A percentile compares a stretch with the other conserved stretches of the same genome.
phyloP scores from a whole-genome alignment of 768 basidiomycete genomes.

The Boletus fagicola region DNA sequence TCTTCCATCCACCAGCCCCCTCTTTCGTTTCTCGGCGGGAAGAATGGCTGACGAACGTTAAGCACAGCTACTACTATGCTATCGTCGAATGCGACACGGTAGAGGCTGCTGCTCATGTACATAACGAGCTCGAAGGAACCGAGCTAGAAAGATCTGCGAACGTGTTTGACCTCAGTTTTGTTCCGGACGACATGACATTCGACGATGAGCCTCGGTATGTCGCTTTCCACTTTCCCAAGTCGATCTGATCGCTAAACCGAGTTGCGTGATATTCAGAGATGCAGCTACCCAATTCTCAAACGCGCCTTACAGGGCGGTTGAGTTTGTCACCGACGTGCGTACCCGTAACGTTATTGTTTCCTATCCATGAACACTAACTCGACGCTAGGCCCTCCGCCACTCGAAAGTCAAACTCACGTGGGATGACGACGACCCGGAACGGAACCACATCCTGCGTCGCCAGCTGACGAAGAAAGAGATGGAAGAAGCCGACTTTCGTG shows the following conservation, averaged over 20 bases:
- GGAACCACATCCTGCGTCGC: constrained; percentile 76
- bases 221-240: neutral
- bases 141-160: constrained; percentile 97
- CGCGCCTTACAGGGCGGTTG: constrained; percentile 66
- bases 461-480: constrained; percentile 79
- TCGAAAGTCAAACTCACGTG: constrained; percentile 98
- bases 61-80: constrained; percentile 88
- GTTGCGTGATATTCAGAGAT: constrained; percentile 51
- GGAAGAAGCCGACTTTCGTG: constrained; percentile 87
- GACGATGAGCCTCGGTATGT: constrained; percentile 71
- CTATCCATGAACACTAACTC: neutral
- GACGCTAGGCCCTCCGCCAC: constrained; percentile 81
- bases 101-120: constrained; percentile 75
- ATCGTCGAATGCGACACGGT: constrained; percentile 84
- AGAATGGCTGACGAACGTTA: constrained; percentile 7
- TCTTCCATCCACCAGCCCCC: neutral
- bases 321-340: constrained; percentile 91
- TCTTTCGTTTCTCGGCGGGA: neutral
- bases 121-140: constrained; percentile 85
- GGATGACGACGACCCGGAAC: constrained; percentile 96
- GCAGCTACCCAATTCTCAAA: constrained; percentile 71
- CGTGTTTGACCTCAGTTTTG: constrained; percentile 91
- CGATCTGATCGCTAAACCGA: neutral
- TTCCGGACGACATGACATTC: constrained; percentile 86
- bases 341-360: too few relatives aligned